Conservation (phyloP, 257 asterid species). For the Scutellaria baicalensis region DNA sequence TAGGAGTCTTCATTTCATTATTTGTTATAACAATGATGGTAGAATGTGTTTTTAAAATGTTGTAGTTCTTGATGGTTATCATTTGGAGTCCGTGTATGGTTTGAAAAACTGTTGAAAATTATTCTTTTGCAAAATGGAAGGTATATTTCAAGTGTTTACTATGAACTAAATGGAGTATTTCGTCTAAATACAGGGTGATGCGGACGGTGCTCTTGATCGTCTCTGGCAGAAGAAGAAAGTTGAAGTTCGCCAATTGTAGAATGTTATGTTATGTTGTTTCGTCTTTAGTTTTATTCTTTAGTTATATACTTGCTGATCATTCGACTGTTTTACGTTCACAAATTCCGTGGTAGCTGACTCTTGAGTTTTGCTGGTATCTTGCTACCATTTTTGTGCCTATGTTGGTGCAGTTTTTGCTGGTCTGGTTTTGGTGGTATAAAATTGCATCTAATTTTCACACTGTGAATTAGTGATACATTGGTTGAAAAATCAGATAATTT, state of each 20-base stretch:
- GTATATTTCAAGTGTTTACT: neutral
- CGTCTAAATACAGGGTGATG: constrained; percentile 24
- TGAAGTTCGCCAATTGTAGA: constrained; percentile 23
- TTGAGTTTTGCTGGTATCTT: neutral
- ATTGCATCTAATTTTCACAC: no score
- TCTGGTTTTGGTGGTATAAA: no score
- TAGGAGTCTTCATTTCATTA: no score
- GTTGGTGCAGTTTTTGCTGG: no score
- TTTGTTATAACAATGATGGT: no score
- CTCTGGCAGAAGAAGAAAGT: constrained; percentile 39
- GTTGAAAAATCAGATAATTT: no score
- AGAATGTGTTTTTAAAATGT: no score
- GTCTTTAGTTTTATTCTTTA: neutral
- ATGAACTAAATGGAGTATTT: neutral
- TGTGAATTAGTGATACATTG: no score
- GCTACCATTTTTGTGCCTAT: neutral
- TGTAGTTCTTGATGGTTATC: no score
- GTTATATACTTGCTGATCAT: neutral
- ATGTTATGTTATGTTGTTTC: neutral
- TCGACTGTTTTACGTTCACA: neutral
- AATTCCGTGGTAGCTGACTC: neutral
- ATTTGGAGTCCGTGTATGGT: no score
- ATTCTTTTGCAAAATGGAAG: neutral
- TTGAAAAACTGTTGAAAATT: no score
- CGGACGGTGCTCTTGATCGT: constrained; percentile 38